These are phyloP conservation scores for Boletus reticuloceps DNA, from an alignment of 768 basidiomycete species.

Conservation along the genomic window DNA sequence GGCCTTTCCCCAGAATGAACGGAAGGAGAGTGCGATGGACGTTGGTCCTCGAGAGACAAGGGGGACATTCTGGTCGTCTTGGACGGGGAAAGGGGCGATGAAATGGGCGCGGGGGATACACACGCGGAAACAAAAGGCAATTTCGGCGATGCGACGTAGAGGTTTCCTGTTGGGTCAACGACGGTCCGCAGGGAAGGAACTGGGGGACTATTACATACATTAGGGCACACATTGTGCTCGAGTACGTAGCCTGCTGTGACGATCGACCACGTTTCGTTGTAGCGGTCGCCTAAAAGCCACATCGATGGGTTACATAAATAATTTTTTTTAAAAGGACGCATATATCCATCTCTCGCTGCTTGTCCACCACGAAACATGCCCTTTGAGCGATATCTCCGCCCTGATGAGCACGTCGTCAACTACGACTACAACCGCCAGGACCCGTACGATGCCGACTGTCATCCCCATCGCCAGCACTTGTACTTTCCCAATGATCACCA, in stretches of 20 bases:
- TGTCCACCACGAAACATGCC: slow-evolving; percentile 33
- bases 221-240: slow-evolving; percentile 9
- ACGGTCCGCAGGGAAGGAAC: slow-evolving; percentile 1
- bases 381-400: slow-evolving; percentile 39
- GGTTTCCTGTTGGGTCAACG: slow-evolving; percentile 8
- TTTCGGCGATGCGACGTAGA: slow-evolving; percentile 2
- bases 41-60: too few species aligned
- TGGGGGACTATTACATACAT: slow-evolving; percentile 23
- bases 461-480: neutral
- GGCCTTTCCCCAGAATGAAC: slow-evolving; percentile 1
- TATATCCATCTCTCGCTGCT: neutral
- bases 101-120: slow-evolving; percentile 13
- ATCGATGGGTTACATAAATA: neutral
- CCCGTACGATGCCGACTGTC: slow-evolving; percentile 15
- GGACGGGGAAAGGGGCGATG: slow-evolving; percentile 12
- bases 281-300: slow-evolving; percentile 19
- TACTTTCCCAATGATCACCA: slow-evolving; percentile 1
- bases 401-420: slow-evolving; percentile 16
- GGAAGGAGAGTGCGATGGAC: too few species aligned
- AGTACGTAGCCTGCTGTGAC: slow-evolving; percentile 29
- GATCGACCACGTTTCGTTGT: slow-evolving; percentile 22
- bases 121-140: neutral
- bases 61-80: too few species aligned
- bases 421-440: slow-evolving; percentile 14
- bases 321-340: neutral